Evolutionary conservation across 2,329 filamentous ascomycete genomes (phyloP), one percentile per base, ranked within the genome.

Genomic region (Curvularia verruculosa): DNA sequence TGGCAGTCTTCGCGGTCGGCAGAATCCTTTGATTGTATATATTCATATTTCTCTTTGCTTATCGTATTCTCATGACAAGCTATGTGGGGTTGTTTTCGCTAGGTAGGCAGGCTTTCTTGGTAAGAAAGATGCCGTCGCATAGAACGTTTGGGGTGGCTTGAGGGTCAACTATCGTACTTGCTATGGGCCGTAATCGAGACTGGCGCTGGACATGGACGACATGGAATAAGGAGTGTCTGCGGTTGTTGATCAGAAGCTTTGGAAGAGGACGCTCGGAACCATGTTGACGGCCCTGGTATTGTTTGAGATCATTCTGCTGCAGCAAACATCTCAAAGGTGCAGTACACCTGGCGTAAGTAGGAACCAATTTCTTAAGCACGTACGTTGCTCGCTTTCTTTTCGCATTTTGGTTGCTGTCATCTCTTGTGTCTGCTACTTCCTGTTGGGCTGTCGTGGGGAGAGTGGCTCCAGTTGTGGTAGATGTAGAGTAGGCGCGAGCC

Each of bases 41-140:
- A 61, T 56, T 59, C n/a, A 31, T 46, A 31, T 26, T 55, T 52
- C 52, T 49, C 34, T 49, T 58, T 61, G 43, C 24, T 55, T 47
- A 58, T 52, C 19, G 34, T 70, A 57, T 68, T 67, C 59, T 58
- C 50, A 58, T 58, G 47, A 69, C 54, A 63, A 70, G 48, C 56
- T 65, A 61, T 15, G 52, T 37, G 57, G 57, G 54, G 60, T 49
- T 59, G 40, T 19, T 45, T 49, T 52, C 24, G 49, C 40, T 49
- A 49, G 46, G 44, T 48, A 28, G 44, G 37, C n/a, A 41, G 45
- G 37, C 10, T 10, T 37, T 31, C 15, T 21, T 23, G 21, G 19
- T 13, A 18, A 45, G 24, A 34, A 50, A 24, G 40, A 28, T 26
- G 34, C 10, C 13, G 45, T 48, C 37, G 34, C 43, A 44, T 44